Base-by-base conservation (phyloP, 352 stramenopile genomes). In the Globisporangium megalacanthum region DNA sequence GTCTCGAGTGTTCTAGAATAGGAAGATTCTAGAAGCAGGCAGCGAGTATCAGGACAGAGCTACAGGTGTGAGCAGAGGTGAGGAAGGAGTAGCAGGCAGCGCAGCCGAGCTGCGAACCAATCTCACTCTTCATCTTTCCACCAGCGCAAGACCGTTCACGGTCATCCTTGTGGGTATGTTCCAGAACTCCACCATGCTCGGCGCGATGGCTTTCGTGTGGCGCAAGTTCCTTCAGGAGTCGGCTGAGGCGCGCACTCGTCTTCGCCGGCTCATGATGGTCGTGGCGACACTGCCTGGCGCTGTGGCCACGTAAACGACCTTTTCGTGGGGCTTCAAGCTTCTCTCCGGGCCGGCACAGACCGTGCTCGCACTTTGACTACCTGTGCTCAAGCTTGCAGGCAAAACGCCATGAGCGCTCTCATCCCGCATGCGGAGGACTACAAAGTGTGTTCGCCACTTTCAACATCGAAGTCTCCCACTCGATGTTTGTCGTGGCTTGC, bases 391-490 rank as follows among this genome's bases (percentile, higher is more conserved):
- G 52, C 20, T 58, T 2, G 52, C 11, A 15, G 22, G 11, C 1
- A 58, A 42, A 41, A 58, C 49, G n/a, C 13, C 10, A 33, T 58
- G 39, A 31, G 39, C 22, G 20, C 33, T 6, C 9, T 58, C 29
- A 31, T 58, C 13, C 9, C 1, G 15, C 4, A 50, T 19, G 19
- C 19, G 15, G n/a, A 58, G 14, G 52, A 58, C 7, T 20, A 22
- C 39, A 58, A 58, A 11, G 29, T 22, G 52, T 44, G 19, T 58
- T 50, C 17, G 44, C 44, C 5, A 48, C 41, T 14, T 58, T 58
- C 52, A 20, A 58, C 19, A 19, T 47, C 42, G 42, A 47, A 19
- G 19, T 47, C 42, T 47, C 25, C n/a, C 42, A 47, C 42, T n/a
- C 52, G 3, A 39, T 58, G 37, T 51, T 51, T 20, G 41, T 58